Conservation (phyloP, 164 flowering plant genomes). For the Stephania japonica region DNA sequence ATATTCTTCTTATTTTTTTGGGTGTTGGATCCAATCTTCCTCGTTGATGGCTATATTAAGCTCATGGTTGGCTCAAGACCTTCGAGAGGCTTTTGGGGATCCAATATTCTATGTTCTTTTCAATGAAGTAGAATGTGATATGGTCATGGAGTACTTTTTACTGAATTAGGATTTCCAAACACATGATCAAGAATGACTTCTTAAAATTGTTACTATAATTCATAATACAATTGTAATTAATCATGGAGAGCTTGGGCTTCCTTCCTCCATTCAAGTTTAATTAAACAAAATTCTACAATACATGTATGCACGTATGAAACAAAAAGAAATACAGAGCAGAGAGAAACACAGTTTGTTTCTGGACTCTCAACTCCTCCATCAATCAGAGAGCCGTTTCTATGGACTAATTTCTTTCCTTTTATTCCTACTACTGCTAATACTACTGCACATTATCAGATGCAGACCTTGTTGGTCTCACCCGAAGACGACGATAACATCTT, state of each 20-base stretch:
- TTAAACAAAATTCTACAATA: neutral
- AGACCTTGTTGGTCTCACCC: slow-evolving; percentile 27
- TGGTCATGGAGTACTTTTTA: no score
- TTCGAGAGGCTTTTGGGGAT: no score
- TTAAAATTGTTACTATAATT: no score
- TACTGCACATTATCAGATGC: slow-evolving; percentile 18
- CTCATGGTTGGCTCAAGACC: no score
- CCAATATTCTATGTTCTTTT: no score
- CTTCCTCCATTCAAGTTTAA: neutral
- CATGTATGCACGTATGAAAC: neutral
- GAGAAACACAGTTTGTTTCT: slow-evolving; percentile 28
- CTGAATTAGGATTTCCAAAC: no score
- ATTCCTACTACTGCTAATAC: neutral
- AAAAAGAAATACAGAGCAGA: neutral
- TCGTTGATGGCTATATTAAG: no score
- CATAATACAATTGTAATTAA: neutral
- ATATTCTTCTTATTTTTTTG: no score
- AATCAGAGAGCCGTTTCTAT: neutral
- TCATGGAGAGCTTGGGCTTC: neutral
- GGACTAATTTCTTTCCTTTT: neutral
- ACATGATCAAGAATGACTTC: no score
- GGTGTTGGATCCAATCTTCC: no score
- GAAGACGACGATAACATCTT: slow-evolving; percentile 15
- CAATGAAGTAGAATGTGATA: no score
- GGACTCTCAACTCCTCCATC: slow-evolving; percentile 13